phyloP scores from a whole-genome alignment of 495 filamentous ascomycete genomes.

The Beverwykella pulmonaria region DNA sequence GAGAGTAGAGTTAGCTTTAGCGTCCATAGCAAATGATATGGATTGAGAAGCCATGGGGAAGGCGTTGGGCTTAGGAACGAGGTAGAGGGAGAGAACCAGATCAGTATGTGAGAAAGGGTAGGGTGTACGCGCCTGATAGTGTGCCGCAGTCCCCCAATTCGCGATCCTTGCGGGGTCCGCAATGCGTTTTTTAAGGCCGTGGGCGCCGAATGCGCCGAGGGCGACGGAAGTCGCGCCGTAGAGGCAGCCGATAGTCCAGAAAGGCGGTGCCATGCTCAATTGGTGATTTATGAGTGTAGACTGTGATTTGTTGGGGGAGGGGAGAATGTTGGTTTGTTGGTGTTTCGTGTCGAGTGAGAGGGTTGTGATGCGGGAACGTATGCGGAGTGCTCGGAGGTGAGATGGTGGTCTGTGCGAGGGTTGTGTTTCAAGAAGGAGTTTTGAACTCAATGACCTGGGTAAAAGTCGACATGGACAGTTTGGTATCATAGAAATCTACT shows the following conservation, averaged over 20 bases:
- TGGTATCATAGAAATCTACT: background rate
- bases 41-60: background rate
- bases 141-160: constrained; percentile 61
- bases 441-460: too few relatives aligned
- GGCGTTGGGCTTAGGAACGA: too few relatives aligned
- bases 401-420: background rate
- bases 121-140: constrained; percentile 57
- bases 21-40: background rate
- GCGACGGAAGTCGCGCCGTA: constrained; percentile 61
- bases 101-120: background rate
- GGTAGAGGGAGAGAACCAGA: too few relatives aligned
- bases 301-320: too few relatives aligned
- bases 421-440: too few relatives aligned
- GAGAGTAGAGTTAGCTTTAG: too few relatives aligned
- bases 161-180: constrained; percentile 56
- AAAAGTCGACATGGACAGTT: background rate
- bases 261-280: constrained; percentile 29
- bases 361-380: background rate
- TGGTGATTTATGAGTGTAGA: background rate
- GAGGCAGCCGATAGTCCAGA: constrained; percentile 62
- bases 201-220: constrained; percentile 66
- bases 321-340: background rate
- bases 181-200: constrained; percentile 62
- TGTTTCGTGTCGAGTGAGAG: background rate
- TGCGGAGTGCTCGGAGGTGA: constrained; percentile 5